A percentile compares a stretch with the other conserved stretches of the same genome.
phyloP scores from a whole-genome alignment of 208 protist species.

The Kentomonas sorsogonicus region DNA sequence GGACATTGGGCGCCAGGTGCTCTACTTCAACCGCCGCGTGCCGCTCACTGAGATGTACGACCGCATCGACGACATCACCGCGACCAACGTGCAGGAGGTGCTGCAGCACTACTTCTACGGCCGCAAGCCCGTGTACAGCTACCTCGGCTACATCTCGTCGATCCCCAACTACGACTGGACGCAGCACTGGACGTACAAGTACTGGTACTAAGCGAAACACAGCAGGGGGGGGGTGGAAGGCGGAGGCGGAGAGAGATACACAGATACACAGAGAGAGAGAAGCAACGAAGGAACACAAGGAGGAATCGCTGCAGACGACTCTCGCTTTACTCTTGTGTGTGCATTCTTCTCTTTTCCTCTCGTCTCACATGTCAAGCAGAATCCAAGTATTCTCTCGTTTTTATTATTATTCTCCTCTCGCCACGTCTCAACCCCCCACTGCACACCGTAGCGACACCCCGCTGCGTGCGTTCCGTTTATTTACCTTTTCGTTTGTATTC shows the following conservation, averaged over 20 bases:
- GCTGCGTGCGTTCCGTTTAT: too few relatives aligned
- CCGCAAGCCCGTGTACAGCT: slow-evolving; percentile 83
- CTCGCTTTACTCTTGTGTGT: too few relatives aligned
- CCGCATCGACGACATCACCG: slow-evolving; percentile 87
- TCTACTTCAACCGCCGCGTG: slow-evolving; percentile 78
- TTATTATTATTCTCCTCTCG: too few relatives aligned
- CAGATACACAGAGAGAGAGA: too few relatives aligned
- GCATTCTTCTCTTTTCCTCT: not conserved
- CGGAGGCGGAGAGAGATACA: too few relatives aligned
- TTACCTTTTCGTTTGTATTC: not conserved
- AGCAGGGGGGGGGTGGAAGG: not conserved
- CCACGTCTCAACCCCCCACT: too few relatives aligned
- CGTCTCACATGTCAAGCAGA: too few relatives aligned
- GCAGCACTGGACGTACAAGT: slow-evolving; percentile 89
- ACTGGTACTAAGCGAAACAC: slow-evolving; percentile 69
- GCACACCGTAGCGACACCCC: too few relatives aligned
- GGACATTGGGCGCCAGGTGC: slow-evolving; percentile 84
- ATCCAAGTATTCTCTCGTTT: too few relatives aligned
- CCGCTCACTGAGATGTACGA: slow-evolving; percentile 89
- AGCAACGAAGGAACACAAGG: too few relatives aligned
- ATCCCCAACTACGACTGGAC: slow-evolving; percentile 87
- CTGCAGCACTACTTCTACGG: slow-evolving; percentile 91
- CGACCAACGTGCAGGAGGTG: slow-evolving; percentile 79
- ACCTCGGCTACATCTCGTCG: slow-evolving; percentile 72
- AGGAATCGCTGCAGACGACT: too few relatives aligned